Evolutionary conservation across 768 basidiomycete genomes (phyloP).

Genomic region (Psilocybe cubensis): DNA sequence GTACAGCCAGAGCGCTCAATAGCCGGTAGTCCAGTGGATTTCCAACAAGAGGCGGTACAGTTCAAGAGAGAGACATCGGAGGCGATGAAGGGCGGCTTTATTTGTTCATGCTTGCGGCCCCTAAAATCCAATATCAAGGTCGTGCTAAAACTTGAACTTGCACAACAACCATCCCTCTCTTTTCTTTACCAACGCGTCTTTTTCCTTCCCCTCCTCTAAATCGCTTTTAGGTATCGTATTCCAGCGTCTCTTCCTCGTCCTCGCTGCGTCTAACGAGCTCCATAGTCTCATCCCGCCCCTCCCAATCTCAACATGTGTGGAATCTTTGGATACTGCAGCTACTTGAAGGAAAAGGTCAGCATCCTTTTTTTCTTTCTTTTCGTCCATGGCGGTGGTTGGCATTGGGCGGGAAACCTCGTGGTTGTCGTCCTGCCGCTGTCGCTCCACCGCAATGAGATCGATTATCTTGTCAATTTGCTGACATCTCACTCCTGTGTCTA

Average conservation of each 20-base stretch:
- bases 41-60: constrained; percentile 15
- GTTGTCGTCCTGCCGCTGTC: background rate
- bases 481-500: constrained; percentile 35
- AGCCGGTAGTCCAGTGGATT: background rate
- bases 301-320: constrained; percentile 70
- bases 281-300: background rate
- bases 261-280: background rate
- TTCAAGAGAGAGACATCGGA: constrained; percentile 1
- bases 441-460: constrained; percentile 15
- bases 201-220: constrained; percentile 15
- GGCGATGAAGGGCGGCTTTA: constrained; percentile 20
- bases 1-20: constrained; percentile 3
- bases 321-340: constrained; percentile 97
- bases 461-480: constrained; percentile 13
- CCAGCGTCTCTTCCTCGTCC: background rate
- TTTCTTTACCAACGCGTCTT: constrained; percentile 25
- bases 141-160: constrained; percentile 20
- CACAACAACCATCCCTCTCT: constrained; percentile 16
- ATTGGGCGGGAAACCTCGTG: constrained; percentile 1
- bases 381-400: background rate
- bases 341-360: constrained; percentile 90
- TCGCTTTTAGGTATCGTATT: constrained; percentile 16
- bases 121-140: constrained; percentile 17
- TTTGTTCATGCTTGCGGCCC: constrained; percentile 34
- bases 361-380: background rate